These are phyloP conservation scores for Russula foetens DNA, from an alignment of 768 basidiomycete genomes.

Conservation along the genomic window DNA sequence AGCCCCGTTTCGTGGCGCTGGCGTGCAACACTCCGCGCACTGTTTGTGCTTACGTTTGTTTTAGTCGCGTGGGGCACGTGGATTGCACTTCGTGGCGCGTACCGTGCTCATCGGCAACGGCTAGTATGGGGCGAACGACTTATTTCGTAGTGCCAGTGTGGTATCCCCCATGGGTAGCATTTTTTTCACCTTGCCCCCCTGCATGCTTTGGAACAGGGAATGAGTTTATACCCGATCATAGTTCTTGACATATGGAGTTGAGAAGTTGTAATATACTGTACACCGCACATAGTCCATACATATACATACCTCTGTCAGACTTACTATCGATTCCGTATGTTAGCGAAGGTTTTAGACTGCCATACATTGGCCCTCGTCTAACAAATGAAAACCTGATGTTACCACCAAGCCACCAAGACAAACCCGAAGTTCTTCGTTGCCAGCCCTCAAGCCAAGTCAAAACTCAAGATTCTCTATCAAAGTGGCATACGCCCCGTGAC, in stretches of 20 bases:
- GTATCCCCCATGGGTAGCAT: background rate
- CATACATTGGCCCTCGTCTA: too few relatives aligned
- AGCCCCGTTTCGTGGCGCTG: conserved; percentile 68
- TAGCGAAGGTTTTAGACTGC: too few relatives aligned
- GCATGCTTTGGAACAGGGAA: background rate
- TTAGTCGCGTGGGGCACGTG: conserved; percentile 51
- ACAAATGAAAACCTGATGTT: too few relatives aligned
- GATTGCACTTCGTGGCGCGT: conserved; percentile 58
- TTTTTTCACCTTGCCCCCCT: background rate
- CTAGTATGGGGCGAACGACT: conserved; percentile 79
- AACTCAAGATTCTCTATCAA: too few relatives aligned
- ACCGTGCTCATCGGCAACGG: conserved; percentile 64
- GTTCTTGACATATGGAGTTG: background rate
- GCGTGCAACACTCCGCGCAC: conserved; percentile 52
- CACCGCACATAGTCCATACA: too few relatives aligned
- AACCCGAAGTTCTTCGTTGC: too few relatives aligned
- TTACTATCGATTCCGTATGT: too few relatives aligned
- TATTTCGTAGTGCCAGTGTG: conserved; percentile 43
- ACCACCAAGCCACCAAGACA: too few relatives aligned
- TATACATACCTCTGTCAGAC: too few relatives aligned
- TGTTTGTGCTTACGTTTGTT: conserved; percentile 36
- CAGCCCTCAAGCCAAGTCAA: too few relatives aligned
- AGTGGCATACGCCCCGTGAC: too few relatives aligned
- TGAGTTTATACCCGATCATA: background rate
- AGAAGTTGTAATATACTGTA: conserved; percentile 6